Evolutionary conservation across 2,329 filamentous ascomycete genomes (phyloP).

Genomic region (Alternaria incomplexa): DNA sequence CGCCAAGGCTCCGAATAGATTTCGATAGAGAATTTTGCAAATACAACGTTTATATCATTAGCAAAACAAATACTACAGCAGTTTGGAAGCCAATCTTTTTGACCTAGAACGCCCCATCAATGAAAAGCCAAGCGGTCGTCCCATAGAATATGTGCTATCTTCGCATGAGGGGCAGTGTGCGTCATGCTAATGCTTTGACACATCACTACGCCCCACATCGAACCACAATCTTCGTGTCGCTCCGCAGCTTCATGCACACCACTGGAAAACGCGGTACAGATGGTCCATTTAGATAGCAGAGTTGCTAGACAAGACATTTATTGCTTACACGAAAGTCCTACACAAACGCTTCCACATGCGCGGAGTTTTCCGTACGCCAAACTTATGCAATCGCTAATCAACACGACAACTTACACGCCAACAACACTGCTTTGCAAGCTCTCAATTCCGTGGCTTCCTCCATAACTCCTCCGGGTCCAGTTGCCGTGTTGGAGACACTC

Average conservation of each 20-base stretch:
- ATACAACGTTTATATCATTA: neutral
- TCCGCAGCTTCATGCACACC: neutral
- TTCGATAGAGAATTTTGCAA: neutral
- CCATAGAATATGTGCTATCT: neutral
- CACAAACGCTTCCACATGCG: neutral
- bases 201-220: neutral
- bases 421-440: neutral
- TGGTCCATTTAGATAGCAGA: neutral
- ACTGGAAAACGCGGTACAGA: neutral
- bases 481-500: slow-evolving; percentile 11
- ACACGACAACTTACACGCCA: neutral
- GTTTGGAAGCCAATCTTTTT: neutral
- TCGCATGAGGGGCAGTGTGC: neutral
- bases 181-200: neutral
- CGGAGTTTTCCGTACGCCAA: slow-evolving; percentile 1
- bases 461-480: slow-evolving; percentile 33
- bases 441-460: slow-evolving; percentile 26
- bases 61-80: fast-evolving
- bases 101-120: neutral
- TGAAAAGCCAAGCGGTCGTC: fast-evolving
- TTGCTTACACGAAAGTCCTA: neutral
- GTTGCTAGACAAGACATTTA: neutral
- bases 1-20: slow-evolving; percentile 25
- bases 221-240: neutral
- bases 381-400: slow-evolving; percentile 17